These are phyloP conservation scores for Pedinophyceae sp. DNA, from an alignment of 139 green algal genomes.

Conservation along the genomic window DNA sequence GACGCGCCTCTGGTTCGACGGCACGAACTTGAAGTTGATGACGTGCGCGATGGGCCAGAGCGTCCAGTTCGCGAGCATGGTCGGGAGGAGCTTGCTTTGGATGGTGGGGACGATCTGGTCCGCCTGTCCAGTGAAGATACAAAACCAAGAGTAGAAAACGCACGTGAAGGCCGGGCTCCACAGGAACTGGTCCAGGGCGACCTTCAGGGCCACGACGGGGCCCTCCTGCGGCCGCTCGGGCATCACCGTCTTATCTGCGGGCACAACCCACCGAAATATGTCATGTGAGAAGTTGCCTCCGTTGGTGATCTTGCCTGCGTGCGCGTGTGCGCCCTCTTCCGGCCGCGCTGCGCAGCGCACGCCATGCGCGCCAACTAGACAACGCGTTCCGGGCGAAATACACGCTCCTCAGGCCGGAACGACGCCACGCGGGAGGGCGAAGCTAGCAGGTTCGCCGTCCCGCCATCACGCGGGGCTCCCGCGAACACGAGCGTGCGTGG, in stretches of 20 bases:
- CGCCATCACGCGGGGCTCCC: too few species aligned
- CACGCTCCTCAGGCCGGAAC: too few species aligned
- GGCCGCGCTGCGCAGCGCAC: too few species aligned
- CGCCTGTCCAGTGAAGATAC: constrained; percentile 12
- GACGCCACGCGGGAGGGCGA: too few species aligned
- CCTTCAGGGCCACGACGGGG: constrained; percentile 24
- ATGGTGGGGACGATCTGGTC: constrained; percentile 10
- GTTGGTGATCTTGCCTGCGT: too few species aligned
- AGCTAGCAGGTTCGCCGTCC: too few species aligned
- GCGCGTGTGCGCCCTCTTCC: too few species aligned
- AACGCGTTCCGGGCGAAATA: too few species aligned
- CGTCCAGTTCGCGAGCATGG: constrained; percentile 23
- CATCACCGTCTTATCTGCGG: constrained; percentile 14
- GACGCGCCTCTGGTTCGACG: constrained; percentile 4
- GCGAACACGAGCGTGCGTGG: too few species aligned
- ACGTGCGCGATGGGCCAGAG: constrained; percentile 26
- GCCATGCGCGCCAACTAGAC: too few species aligned
- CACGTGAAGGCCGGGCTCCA: constrained; percentile 15
- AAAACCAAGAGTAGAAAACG: constrained; percentile 21
- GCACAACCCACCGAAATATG: too few species aligned
- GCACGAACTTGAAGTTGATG: constrained; percentile 27
- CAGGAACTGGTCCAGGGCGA: constrained; percentile 21
- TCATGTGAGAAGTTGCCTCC: too few species aligned
- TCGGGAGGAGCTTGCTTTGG: constrained; percentile 19
- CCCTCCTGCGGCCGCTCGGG: constrained; percentile 15